A percentile compares a stretch with the other conserved stretches of the same genome.
Evolutionary conservation across 2,329 filamentous ascomycete genomes (phyloP).

Genomic region (Pseudocercospora vitis): DNA sequence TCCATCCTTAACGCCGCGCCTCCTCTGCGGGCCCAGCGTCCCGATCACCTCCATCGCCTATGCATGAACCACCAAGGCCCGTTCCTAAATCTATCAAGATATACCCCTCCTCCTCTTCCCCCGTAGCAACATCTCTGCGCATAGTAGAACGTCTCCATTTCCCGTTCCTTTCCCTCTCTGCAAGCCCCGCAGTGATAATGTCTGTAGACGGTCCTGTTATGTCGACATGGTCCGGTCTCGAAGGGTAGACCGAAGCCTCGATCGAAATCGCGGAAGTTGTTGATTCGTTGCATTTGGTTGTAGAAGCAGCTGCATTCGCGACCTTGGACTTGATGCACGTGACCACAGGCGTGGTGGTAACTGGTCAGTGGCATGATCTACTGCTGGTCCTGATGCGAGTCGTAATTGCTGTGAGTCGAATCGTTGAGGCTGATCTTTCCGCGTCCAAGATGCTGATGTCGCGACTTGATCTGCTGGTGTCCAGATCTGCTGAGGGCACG

Average conservation of each 20-base stretch:
- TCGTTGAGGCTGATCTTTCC: neutral
- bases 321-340: slow-evolving; percentile 26
- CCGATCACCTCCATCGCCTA: neutral
- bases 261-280: slow-evolving; percentile 19
- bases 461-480: no score
- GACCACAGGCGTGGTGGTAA: slow-evolving; percentile 30
- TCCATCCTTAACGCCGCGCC: no score
- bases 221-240: slow-evolving; percentile 20
- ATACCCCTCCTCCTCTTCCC: neutral
- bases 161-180: slow-evolving; percentile 13
- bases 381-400: neutral
- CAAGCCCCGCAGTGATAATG: slow-evolving; percentile 17
- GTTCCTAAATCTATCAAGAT: slow-evolving; percentile 14
- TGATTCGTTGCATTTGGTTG: slow-evolving; percentile 27
- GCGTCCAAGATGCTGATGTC: no score
- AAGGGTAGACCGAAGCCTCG: slow-evolving; percentile 22
- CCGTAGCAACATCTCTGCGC: slow-evolving; percentile 10
- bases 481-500: no score
- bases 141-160: slow-evolving; percentile 9
- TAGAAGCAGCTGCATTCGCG: slow-evolving; percentile 29
- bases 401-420: neutral
- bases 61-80: slow-evolving; percentile 15
- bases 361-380: slow-evolving; percentile 28
- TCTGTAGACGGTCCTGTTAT: slow-evolving; percentile 18
- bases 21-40: no score